phyloP scores from a whole-genome alignment of 2,329 filamentous ascomycete genomes.

The Helotiales sp. region DNA sequence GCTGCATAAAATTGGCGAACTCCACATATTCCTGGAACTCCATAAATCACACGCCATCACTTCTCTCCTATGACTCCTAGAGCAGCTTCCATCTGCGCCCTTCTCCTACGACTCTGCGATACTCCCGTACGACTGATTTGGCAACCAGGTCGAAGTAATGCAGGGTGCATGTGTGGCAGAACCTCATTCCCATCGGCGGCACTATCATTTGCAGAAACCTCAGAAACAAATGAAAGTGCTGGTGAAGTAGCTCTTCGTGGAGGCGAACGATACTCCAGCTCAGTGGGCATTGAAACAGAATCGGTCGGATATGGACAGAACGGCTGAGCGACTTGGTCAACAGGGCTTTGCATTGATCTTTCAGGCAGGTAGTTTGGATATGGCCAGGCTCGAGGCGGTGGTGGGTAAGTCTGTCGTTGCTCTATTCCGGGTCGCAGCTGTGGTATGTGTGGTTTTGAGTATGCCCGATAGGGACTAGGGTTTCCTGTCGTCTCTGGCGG shows the following conservation, averaged over 20 bases:
- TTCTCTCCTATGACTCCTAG: background rate
- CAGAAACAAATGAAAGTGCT: background rate
- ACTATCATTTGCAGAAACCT: background rate
- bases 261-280: background rate
- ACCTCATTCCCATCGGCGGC: background rate
- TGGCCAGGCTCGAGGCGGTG: background rate
- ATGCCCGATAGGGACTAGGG: background rate
- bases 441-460: constrained; percentile 4
- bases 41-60: background rate
- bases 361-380: background rate
- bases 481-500: background rate
- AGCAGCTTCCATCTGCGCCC: background rate
- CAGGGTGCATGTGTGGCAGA: background rate
- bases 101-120: background rate
- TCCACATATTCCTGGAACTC: background rate
- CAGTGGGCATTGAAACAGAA: background rate
- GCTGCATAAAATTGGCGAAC: background rate
- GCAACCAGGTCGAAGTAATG: background rate
- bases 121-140: background rate
- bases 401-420: background rate
- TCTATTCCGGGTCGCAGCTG: background rate
- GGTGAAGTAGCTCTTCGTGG: constrained; percentile 1
- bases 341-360: background rate
- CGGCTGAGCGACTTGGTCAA: background rate
- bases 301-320: background rate